Evolutionary conservation across 108 stramenopile species (phyloP).

Genomic region (Conticribra guillardii): DNA sequence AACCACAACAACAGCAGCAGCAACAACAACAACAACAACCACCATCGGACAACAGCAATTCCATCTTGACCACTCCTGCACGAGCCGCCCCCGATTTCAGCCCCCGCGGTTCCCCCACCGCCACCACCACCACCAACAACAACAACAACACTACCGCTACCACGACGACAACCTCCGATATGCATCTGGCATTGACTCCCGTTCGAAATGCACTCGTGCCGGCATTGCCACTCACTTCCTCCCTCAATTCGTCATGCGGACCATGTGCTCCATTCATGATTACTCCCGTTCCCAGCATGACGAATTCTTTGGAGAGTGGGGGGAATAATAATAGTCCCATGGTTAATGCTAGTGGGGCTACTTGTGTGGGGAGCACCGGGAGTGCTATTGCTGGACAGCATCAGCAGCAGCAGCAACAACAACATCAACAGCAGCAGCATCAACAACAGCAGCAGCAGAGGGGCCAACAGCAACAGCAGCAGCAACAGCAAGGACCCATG

Average conservation of each 20-base stretch:
- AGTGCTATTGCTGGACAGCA: too few species aligned
- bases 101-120: not conserved
- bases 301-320: not conserved
- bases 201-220: not conserved
- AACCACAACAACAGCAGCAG: too few species aligned
- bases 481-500: not conserved
- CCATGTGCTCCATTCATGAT: not conserved
- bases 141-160: not conserved
- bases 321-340: not conserved
- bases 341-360: not conserved
- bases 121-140: not conserved
- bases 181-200: too few species aligned
- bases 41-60: too few species aligned
- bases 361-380: not conserved
- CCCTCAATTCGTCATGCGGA: too few species aligned
- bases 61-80: too few species aligned
- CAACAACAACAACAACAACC: too few species aligned
- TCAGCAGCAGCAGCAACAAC: not conserved
- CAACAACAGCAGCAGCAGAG: too few species aligned
- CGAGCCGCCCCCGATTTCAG: too few species aligned
- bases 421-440: not conserved
- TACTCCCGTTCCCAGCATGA: not conserved
- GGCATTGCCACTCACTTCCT: not conserved
- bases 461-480: not conserved
- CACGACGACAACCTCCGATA: not conserved